Evolutionary conservation across 1,139 yeast species (phyloP).

Genomic region (Kurtzmaniella quercitrusa): DNA sequence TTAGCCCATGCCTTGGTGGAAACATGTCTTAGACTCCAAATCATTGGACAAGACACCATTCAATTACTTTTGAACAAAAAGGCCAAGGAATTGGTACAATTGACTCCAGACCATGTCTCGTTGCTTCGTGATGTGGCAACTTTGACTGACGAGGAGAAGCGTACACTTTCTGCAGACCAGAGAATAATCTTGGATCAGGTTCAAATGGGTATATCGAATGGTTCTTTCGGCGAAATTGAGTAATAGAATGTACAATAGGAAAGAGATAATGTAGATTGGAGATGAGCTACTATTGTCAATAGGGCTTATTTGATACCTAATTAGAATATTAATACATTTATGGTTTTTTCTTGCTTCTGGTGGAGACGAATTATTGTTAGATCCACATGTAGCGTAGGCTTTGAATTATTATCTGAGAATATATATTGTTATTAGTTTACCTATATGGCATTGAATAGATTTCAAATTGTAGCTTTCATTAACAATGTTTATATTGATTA

Average conservation of each 20-base stretch:
- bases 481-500: no score
- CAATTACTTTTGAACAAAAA: conserved; percentile 36
- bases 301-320: no score
- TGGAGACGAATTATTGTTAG: no score
- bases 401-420: no score
- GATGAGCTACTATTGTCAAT: background rate
- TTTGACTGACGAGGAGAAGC: conserved; percentile 62
- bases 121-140: conserved; percentile 54
- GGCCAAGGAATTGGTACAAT: conserved; percentile 36
- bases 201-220: conserved; percentile 39
- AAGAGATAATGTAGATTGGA: background rate
- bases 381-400: no score
- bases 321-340: no score
- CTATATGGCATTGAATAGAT: no score
- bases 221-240: conserved; percentile 40
- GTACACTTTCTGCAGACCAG: conserved; percentile 58
- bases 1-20: conserved; percentile 81
- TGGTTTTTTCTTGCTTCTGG: background rate
- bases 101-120: conserved; percentile 46
- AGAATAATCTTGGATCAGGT: conserved; percentile 33
- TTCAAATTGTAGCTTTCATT: no score
- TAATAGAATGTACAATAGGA: background rate
- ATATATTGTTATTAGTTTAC: no score
- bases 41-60: conserved; percentile 54
- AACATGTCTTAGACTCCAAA: conserved; percentile 56